Base-by-base conservation (phyloP, 2,329 filamentous ascomycete genomes). In the Lecanicillium sp. region DNA sequence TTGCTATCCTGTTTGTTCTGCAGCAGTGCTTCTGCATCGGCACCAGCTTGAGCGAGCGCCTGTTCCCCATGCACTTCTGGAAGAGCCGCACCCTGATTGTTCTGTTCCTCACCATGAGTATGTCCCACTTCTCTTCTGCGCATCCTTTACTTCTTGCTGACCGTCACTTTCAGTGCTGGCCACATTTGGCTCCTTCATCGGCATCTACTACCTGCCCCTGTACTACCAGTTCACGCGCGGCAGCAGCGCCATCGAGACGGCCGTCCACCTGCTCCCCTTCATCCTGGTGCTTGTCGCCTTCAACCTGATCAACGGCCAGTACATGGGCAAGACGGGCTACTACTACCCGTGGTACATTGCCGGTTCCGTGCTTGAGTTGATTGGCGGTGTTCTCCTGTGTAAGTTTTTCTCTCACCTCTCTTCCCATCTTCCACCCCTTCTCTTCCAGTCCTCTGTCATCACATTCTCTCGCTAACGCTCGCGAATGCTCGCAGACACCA, bases 1-100 rank as follows among this genome's bases (percentile, higher is more conserved):
- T 38, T 12, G 54, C 66, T 28, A 50, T 68, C 22, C 44, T 55
- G 6, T 75, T 76, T 43, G 45, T 43, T 2, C 1, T 69, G 0
- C 68, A 73, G 37, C 73, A 78, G 48, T 25, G 33, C 19, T 63
- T 54, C 40, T 41, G 49, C 18, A 27, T 48, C 5, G 19, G 31
- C 7, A 49, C 45, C 9, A 40, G 41, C 2, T 17, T 33, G 1
- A 47, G 51, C 9, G 37, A 56, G 5, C 41, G 54, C 1, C 41
- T 74, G 4, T 72, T 77, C 40, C 75, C 73, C 0, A 49, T 62
- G 0, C 57, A 72, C 4, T 63, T 76, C 33, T 49, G 74, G 3
- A 48, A 47, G 12, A 50, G 49, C 14, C 51, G 51, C 5, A 56
- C 58, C 3, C 49, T 63, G 32, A 44, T 69, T 7, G 46, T 71